Base-by-base conservation (phyloP, 2,329 filamentous ascomycete genomes). In the Penicillium sp. region DNA sequence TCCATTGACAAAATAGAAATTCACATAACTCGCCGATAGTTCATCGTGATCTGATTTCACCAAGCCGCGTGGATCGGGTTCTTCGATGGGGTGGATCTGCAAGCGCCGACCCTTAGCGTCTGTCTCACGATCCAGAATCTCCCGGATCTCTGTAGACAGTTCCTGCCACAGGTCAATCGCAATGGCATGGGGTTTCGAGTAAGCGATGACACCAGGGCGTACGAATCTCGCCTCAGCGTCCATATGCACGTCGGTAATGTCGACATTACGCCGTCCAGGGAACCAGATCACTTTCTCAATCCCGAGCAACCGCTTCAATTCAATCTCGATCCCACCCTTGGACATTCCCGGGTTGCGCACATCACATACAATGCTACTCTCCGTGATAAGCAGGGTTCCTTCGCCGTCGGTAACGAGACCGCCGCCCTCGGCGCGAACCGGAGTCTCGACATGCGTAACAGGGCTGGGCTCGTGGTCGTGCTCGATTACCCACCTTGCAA, bases 221-320 rank as follows among this genome's bases (percentile, higher is more conserved):
- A 64, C 45, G 51, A 71, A 69, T 3, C 61, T 59, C n/a, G 61
- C 64, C 48, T 65, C 60, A 8, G 65, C 65, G 49, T 68, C 63
- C 23, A 65, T 55, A 48, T 71, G 67, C 27, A 58, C 61, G 47
- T 71, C 68, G 3, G 67, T 70, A 46, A 69, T 64, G 45, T 71
- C 68, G 3, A 59, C 56, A 29, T 48, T 59, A 27, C 57, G 61
- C 18, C 62, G 56, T 8, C 65, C 67, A 31, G 65, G 61, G 7
- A 68, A 56, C 66, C 67, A 70, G 6, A 70, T 65, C 10, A 70
- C 54, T 37, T 69, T 68, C 18, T 59, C 52, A 34, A 68, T 60
- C 1, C 66, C 67, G 6, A 70, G 49, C 15, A 62, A 23, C 3
- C 60, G 58, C 32, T 52, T 63, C 25, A 68, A 51, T 27, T 68